Percentiles rank a stretch among this genome's conserved stretches.
Evolutionary conservation across 148 eudicot genomes (phyloP).

Genomic region (Salicornia ramosissima): DNA sequence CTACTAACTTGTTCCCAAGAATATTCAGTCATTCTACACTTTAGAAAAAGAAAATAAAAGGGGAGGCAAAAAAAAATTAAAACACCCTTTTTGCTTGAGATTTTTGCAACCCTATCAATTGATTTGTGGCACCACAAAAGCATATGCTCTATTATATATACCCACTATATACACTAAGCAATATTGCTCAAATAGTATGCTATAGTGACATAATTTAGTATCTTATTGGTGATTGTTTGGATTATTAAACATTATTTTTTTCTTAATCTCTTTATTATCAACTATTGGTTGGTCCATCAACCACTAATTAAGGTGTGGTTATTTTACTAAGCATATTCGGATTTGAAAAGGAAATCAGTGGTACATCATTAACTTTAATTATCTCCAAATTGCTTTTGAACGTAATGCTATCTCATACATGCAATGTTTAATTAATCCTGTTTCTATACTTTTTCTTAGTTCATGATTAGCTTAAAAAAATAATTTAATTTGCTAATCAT

Average conservation of each 20-base stretch:
- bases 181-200: neutral
- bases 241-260: neutral
- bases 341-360: slow-evolving; percentile 10
- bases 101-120: neutral
- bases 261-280: neutral
- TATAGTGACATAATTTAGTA: neutral
- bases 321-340: slow-evolving; percentile 2
- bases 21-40: slow-evolving; percentile 7
- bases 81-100: neutral
- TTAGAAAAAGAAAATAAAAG: too few relatives aligned
- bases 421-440: neutral
- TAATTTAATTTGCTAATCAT: neutral
- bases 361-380: neutral
- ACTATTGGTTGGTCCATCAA: neutral
- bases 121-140: neutral
- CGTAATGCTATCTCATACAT: neutral
- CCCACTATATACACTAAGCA: neutral
- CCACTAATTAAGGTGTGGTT: slow-evolving; percentile 1
- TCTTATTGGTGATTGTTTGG: neutral
- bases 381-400: neutral
- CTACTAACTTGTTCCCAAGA: neutral
- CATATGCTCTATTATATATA: slow-evolving; percentile 1
- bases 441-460: too few relatives aligned
- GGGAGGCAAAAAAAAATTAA: neutral
- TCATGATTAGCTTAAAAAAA: too few relatives aligned